Evolutionary conservation across 2,329 filamentous ascomycete genomes (phyloP).

Genomic region (Aspergillus piperis): DNA sequence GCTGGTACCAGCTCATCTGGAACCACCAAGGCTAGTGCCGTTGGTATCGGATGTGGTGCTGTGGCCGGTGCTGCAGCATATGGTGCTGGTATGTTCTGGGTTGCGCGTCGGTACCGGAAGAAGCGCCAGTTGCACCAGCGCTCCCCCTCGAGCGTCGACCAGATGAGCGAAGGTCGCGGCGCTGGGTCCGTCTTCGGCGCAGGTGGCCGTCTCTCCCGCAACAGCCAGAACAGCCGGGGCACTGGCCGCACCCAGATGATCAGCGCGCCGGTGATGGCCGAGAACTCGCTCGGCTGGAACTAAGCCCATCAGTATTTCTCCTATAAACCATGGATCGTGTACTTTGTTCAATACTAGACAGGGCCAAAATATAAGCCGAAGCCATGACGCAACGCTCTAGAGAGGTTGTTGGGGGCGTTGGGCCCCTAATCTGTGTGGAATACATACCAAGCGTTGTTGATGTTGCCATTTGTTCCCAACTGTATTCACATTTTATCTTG

Average conservation of each 20-base stretch:
- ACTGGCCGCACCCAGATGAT: slow-evolving; percentile 71
- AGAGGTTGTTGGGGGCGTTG: background rate
- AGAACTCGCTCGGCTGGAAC: slow-evolving; percentile 96
- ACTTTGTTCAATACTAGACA: slow-evolving; percentile 20
- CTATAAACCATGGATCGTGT: slow-evolving; percentile 8
- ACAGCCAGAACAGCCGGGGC: slow-evolving; percentile 67
- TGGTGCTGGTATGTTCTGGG: slow-evolving; percentile 89
- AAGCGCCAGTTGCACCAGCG: slow-evolving; percentile 77
- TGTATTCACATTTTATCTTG: slow-evolving; percentile 21
- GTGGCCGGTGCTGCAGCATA: slow-evolving; percentile 81
- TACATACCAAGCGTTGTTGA: slow-evolving; percentile 14
- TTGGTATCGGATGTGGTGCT: slow-evolving; percentile 72
- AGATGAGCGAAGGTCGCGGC: slow-evolving; percentile 67
- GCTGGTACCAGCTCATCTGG: slow-evolving; percentile 52
- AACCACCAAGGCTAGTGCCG: slow-evolving; percentile 50
- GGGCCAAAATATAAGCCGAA: slow-evolving; percentile 10
- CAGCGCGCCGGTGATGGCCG: slow-evolving; percentile 84
- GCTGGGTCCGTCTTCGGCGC: slow-evolving; percentile 40
- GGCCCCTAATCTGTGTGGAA: slow-evolving; percentile 11
- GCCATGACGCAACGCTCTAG: slow-evolving; percentile 13
- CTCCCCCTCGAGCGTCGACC: slow-evolving; percentile 66
- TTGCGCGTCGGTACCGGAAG: slow-evolving; percentile 86
- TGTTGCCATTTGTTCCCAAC: slow-evolving; percentile 24
- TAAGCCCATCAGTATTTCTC: slow-evolving; percentile 48
- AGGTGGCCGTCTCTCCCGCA: slow-evolving; percentile 48